These are phyloP conservation scores for Schwanniomyces occidentalis DNA, from an alignment of 805 yeast genomes.

Conservation along the genomic window DNA sequence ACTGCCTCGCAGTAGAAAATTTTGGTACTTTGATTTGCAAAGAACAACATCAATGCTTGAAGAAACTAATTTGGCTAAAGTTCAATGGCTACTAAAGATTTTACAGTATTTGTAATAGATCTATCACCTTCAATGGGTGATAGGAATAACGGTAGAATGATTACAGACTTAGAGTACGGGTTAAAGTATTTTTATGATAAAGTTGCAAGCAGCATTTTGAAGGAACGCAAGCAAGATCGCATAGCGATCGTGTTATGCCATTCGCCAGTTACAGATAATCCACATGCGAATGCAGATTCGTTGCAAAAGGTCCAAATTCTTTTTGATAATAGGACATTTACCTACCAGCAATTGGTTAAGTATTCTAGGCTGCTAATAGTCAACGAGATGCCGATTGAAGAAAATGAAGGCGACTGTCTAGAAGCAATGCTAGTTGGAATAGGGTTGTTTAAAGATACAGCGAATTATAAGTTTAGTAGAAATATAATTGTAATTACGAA, in stretches of 20 bases:
- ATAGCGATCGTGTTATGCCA: constrained; percentile 34
- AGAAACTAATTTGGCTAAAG: too few species aligned
- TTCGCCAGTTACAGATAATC: constrained; percentile 16
- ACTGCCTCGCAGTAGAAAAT: too few species aligned
- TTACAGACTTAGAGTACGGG: constrained; percentile 42
- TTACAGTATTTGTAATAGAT: constrained; percentile 53
- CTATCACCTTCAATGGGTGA: constrained; percentile 45
- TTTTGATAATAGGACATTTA: constrained; percentile 19
- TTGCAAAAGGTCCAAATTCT: constrained; percentile 21
- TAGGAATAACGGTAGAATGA: constrained; percentile 37
- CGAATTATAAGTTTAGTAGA: constrained; percentile 32
- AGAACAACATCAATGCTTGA: too few species aligned
- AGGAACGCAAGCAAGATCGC: constrained; percentile 40
- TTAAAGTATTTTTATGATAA: constrained; percentile 42
- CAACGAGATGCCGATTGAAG: constrained; percentile 5
- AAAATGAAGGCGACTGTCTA: constrained; percentile 20
- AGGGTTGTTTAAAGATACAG: constrained; percentile 30
- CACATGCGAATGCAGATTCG: constrained; percentile 11
- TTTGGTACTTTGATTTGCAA: too few species aligned
- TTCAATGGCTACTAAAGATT: constrained; percentile 37
- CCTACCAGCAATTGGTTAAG: constrained; percentile 16
- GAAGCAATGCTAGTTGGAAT: constrained; percentile 37
- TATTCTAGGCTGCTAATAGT: constrained; percentile 10
- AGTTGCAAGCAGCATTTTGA: constrained; percentile 25
- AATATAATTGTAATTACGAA: constrained; percentile 38